phyloP scores from a whole-genome alignment of 495 filamentous ascomycete genomes.

The Aeminium ludgeri region DNA sequence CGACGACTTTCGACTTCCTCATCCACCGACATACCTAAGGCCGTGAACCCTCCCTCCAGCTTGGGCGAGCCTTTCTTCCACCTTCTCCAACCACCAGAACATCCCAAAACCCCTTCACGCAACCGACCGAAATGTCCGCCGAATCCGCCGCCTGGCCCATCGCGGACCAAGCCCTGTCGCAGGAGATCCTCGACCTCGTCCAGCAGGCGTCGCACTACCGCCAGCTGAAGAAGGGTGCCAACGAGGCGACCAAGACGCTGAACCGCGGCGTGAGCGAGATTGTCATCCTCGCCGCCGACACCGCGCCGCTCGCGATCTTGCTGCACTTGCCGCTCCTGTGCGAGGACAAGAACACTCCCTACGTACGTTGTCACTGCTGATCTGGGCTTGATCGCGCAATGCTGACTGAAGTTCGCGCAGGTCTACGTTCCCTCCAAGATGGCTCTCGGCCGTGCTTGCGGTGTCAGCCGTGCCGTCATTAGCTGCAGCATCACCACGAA shows the following conservation, averaged over 20 bases:
- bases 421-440: conserved; percentile 53
- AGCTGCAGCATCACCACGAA: conserved; percentile 78
- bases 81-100: background rate
- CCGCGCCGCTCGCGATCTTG: conserved; percentile 70
- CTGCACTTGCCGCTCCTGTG: conserved; percentile 79
- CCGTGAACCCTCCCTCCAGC: conserved; percentile 38
- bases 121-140: conserved; percentile 13
- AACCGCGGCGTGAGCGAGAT: conserved; percentile 82
- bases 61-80: conserved; percentile 9
- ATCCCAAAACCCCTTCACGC: conserved; percentile 1
- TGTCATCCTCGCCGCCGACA: conserved; percentile 77
- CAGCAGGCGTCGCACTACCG: conserved; percentile 74
- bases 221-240: conserved; percentile 76
- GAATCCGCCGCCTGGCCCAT: conserved; percentile 61
- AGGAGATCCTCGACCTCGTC: conserved; percentile 71
- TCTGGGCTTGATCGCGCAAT: no score
- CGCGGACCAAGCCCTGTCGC: conserved; percentile 61
- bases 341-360: conserved; percentile 48
- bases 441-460: conserved; percentile 67
- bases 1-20: background rate
- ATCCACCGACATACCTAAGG: conserved; percentile 22
- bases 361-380: conserved; percentile 5
- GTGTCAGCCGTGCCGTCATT: conserved; percentile 77
- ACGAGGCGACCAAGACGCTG: conserved; percentile 65
- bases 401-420: conserved; percentile 26